These are phyloP conservation scores for Ceratocystis albifundus DNA, from an alignment of 2,329 filamentous ascomycete genomes.

Conservation along the genomic window DNA sequence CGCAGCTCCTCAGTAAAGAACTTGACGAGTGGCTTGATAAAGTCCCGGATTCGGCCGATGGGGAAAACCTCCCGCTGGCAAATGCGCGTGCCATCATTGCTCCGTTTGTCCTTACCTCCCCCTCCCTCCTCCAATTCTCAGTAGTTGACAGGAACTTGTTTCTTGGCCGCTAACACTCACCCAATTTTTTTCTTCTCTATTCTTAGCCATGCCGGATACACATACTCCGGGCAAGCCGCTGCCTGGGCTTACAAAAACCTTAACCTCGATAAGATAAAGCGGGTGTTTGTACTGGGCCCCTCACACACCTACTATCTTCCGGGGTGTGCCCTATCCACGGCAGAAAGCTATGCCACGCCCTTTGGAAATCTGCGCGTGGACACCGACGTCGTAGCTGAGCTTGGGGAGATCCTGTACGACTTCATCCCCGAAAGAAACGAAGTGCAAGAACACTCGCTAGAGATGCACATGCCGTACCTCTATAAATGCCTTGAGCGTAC, in stretches of 20 bases:
- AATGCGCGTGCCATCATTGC: conserved; percentile 80
- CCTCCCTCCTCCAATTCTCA: neutral
- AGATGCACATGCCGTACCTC: conserved; percentile 94
- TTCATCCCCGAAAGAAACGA: conserved; percentile 57
- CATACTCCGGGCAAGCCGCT: conserved; percentile 81
- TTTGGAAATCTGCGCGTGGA: conserved; percentile 61
- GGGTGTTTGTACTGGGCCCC: conserved; percentile 83
- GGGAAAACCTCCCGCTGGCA: conserved; percentile 50
- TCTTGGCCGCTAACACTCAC: conserved; percentile 6
- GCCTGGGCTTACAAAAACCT: conserved; percentile 90
- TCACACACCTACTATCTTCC: conserved; percentile 78
- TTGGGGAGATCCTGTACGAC: conserved; percentile 36
- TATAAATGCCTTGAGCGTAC: conserved; percentile 57
- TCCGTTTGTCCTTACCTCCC: conserved; percentile 50
- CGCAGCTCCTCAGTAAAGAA: conserved; percentile 49
- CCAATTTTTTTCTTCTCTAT: neutral
- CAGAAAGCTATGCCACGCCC: conserved; percentile 60
- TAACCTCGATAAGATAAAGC: conserved; percentile 70
- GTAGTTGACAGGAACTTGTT: neutral
- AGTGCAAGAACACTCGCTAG: conserved; percentile 78
- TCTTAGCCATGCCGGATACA: conserved; percentile 78
- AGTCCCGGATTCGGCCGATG: conserved; percentile 56
- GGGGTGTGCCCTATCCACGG: conserved; percentile 64
- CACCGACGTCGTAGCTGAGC: conserved; percentile 38
- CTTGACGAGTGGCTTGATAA: conserved; percentile 63